A percentile compares a stretch with the other conserved stretches of the same genome.
Evolutionary conservation across 2,329 filamentous ascomycete genomes (phyloP).

Genomic region (Teratosphaeria nubilosa): DNA sequence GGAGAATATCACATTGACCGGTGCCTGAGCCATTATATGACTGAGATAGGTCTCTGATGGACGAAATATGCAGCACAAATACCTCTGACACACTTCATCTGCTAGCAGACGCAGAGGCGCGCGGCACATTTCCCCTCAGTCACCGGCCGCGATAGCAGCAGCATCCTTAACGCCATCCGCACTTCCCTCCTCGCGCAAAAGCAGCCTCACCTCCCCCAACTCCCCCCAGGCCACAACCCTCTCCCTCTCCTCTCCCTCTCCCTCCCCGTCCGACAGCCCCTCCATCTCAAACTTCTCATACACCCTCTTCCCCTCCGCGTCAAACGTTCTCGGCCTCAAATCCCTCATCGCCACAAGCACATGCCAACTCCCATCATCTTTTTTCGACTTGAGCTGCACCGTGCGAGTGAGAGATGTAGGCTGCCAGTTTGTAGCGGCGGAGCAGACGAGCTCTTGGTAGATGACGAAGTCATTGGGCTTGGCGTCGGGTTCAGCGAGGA

Average conservation of each 20-base stretch:
- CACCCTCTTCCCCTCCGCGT: slow-evolving; percentile 60
- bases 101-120: neutral
- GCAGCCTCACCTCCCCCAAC: slow-evolving; percentile 57
- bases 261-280: slow-evolving; percentile 44
- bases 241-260: slow-evolving; percentile 47
- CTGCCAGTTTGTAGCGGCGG: slow-evolving; percentile 54
- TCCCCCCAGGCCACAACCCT: slow-evolving; percentile 52
- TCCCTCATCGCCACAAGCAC: slow-evolving; percentile 61
- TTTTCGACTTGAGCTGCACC: slow-evolving; percentile 49
- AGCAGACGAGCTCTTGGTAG: slow-evolving; percentile 56
- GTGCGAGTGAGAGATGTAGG: slow-evolving; percentile 56
- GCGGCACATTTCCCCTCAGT: neutral
- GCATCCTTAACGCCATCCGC: neutral
- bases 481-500: slow-evolving; percentile 40
- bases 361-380: slow-evolving; percentile 36
- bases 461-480: slow-evolving; percentile 54
- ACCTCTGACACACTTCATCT: neutral
- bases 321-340: slow-evolving; percentile 48
- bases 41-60: no score
- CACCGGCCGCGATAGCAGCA: neutral
- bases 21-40: no score
- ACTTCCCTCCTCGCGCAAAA: slow-evolving; percentile 1
- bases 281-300: slow-evolving; percentile 71
- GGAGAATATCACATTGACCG: no score
- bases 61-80: no score